Evolutionary conservation across 192 early-diverging fungal genomes (phyloP), one percentile per base, ranked within the genome.

Genomic region (Linnemannia zychae): DNA sequence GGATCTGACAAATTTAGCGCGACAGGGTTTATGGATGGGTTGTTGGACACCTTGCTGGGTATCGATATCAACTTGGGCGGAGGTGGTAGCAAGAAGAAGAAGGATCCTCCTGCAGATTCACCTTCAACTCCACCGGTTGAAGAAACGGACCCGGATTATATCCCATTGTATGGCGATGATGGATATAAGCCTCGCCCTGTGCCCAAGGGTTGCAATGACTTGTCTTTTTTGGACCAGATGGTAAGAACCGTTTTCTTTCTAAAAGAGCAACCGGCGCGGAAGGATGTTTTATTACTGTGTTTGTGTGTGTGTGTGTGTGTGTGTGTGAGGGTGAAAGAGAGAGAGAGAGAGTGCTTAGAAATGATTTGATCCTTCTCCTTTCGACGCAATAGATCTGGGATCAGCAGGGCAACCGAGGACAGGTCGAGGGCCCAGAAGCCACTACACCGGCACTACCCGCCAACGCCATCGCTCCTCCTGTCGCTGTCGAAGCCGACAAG

Each of bases 321-420:
- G n/a, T n/a, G n/a, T n/a, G n/a, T n/a, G n/a, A n/a, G n/a, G n/a
- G n/a, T n/a, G n/a, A n/a, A n/a, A n/a, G n/a, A n/a, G n/a, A n/a
- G n/a, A n/a, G n/a, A n/a, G n/a, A n/a, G n/a, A n/a, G n/a, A n/a
- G n/a, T n/a, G n/a, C n/a, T n/a, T n/a, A n/a, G n/a, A n/a, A n/a
- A n/a, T 44, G 24, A 11, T 13, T 13, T 4, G 50, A 4, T 72
- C 1, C 53, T 11, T 49, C 57, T 49, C 7, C 44, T 22, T 52
- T 67, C 53, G 34, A 44, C 28, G 1, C n/a, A 5, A 15, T 66
- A 81, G 79, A 75, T 81, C 52, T 81, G 79, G 79, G 79, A 81
- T 40, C 79, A 75, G 44, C 79, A 81, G 24, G 74, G 79, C 4
- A 18, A 75, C 50, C 46, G 34, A 1, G 78, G 77, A n/a, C 2